Percentiles rank a stretch among this genome's conserved stretches.
Evolutionary conservation across 73 alveolate genomes (phyloP).

Genomic region (Effrenium voratum): DNA sequence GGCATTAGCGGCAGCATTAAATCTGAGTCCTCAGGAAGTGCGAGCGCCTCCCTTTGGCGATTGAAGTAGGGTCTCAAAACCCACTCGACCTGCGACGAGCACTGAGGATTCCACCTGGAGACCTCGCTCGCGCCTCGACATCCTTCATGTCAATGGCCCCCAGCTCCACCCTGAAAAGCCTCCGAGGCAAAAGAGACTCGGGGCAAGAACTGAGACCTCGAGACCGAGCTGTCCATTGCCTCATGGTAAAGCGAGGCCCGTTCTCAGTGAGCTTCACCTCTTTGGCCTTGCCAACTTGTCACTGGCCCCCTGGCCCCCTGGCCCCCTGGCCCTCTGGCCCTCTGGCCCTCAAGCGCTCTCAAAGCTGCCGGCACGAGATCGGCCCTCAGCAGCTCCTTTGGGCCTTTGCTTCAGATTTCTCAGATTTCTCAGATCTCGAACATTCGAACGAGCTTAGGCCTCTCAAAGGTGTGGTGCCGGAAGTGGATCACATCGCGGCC

Average conservation of each 20-base stretch:
- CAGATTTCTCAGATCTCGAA: background rate
- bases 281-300: slow-evolving; percentile 97
- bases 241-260: slow-evolving; percentile 99
- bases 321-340: no score
- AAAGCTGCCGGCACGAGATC: no score
- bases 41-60: slow-evolving; percentile 68
- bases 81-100: slow-evolving; percentile 59
- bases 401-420: slow-evolving; percentile 17
- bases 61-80: slow-evolving; percentile 83
- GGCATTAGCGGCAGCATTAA: background rate
- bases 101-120: background rate
- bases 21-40: slow-evolving; percentile 46
- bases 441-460: background rate
- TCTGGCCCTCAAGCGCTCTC: no score
- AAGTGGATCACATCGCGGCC: slow-evolving; percentile 96
- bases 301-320: no score
- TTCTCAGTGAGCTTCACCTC: slow-evolving; percentile 98
- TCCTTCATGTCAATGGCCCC: slow-evolving; percentile 99
- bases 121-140: slow-evolving; percentile 96
- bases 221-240: background rate
- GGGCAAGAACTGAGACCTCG: background rate
- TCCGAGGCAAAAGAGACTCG: background rate
- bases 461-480: slow-evolving; percentile 94
- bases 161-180: slow-evolving; percentile 98
- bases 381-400: slow-evolving; percentile 55